Evolutionary conservation across 176 grass and related monocot genomes (phyloP), one percentile per base, ranked within the genome.

Genomic region (Phyllostachys edulis): DNA sequence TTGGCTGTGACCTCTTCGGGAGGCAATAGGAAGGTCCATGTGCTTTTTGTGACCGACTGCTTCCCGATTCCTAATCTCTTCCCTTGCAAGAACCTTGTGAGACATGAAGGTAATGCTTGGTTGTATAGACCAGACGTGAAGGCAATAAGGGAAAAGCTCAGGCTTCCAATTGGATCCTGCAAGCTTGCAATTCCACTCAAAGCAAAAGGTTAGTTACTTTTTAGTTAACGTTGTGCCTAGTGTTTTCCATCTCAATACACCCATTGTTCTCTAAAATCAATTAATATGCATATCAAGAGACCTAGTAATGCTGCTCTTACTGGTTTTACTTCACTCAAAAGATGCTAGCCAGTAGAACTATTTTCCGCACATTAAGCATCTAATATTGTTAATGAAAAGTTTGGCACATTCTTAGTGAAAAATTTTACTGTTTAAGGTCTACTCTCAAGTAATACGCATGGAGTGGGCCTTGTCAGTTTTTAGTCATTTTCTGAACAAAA

Each of bases 121-220:
- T 7, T 97, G 34, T 97, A 94, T 44, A 88, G 80, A 17, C 92
- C 92, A 54, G 94, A 97, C 74, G 26, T 84, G n/a, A 89, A 80
- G 52, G 80, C 67, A 69, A 69, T 97, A 67, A 88, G 83, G 87
- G 90, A 94, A 34, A 97, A 97, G 88, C 73, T 94, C 78, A 90
- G 92, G 70, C 88, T 94, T 82, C 94, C 94, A 40, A 74, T 94
- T 69, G 94, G 94, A 29, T 97, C 94, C 4, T 97, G 94, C 8
- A 86, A 97, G 71, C 94, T 97, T 62, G 92, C 94, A 41, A 44
- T 94, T 74, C 94, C 94, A 26, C 92, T 94, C 50, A 97, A 94
- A 91, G 88, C 88, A 62, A 94, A 88, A 92, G 87, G 94, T 97
- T 75, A 51, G 83, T 72, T 71, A 36, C 69, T 80, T 56, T 85